Percentiles rank a stretch among this genome's conserved stretches.
Conservation (phyloP, 805 yeast genomes). For the Clavispora carvajalis region DNA sequence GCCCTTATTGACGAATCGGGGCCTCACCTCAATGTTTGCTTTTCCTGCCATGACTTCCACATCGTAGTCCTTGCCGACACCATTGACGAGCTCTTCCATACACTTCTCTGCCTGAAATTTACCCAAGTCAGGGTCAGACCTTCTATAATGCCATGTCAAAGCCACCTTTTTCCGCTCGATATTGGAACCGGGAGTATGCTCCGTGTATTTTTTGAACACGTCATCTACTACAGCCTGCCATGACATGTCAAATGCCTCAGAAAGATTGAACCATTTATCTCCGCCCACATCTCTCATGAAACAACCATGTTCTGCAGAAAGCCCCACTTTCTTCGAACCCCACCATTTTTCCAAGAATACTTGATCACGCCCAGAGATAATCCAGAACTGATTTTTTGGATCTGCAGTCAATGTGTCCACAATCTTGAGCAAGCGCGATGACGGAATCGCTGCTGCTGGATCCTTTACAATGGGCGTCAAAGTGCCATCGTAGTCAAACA, state of each 20-base stretch:
- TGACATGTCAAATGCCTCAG: conserved; percentile 80
- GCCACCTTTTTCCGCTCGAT: conserved; percentile 91
- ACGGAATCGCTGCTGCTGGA: conserved; percentile 98
- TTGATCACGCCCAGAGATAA: conserved; percentile 94
- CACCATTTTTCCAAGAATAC: conserved; percentile 83
- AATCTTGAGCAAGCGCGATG: conserved; percentile 59
- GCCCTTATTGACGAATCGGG: conserved; percentile 91
- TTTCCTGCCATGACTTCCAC: conserved; percentile 96
- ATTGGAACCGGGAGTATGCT: conserved; percentile 83
- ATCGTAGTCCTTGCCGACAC: conserved; percentile 62
- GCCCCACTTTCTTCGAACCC: conserved; percentile 68
- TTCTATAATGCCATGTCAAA: conserved; percentile 94
- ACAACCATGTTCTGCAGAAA: conserved; percentile 97
- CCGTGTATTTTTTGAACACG: conserved; percentile 70
- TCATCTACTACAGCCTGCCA: conserved; percentile 87
- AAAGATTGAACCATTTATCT: conserved; percentile 74
- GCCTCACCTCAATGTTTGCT: conserved; percentile 97
- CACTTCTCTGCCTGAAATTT: conserved; percentile 76
- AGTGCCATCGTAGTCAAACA: conserved; percentile 97
- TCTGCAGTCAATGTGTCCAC: conserved; percentile 62
- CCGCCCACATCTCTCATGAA: conserved; percentile 73
- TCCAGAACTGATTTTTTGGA: conserved; percentile 85
- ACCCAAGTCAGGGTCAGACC: conserved; percentile 92
- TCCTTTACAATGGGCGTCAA: conserved; percentile 93
- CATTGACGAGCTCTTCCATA: conserved; percentile 53